Evolutionary conservation across 2,329 filamentous ascomycete genomes (phyloP), one percentile per base, ranked within the genome.

Genomic region (Aspergillus sp.): DNA sequence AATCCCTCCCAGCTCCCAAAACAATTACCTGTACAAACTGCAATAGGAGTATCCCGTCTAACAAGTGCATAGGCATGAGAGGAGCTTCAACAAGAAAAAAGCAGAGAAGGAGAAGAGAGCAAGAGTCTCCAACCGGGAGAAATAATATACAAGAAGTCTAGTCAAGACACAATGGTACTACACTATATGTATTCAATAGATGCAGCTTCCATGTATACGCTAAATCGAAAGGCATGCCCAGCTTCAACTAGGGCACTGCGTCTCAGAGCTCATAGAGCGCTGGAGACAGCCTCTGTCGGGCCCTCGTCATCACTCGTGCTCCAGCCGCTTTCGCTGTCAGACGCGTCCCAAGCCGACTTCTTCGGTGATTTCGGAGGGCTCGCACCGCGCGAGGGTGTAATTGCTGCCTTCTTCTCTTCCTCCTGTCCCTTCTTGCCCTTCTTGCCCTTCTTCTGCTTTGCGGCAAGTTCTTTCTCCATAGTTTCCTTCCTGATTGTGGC

Each of bases 241-340:
- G 34, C 11, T 41, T 41, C 34, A 15, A 41, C 11, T 41, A 13
- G 34, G 2, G 34, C 34, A 13, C 34, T 41, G 34, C 13, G 34
- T 41, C 34, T 38, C 34, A 3, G 5, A 2, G 8, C 15, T 15
- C 13, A 41, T 5, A 11, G 34, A 41, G 34, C 34, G 34, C 34
- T 41, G 15, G 34, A 41, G 34, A 5, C 15, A 41, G 34, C 34
- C 34, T 2, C 11, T 41, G 13, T 41, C 11, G 34, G 11, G 45
- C 54, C 59, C 48, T 54, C 52, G 13, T 63, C 66, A 47, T 60
- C 72, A 60, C 71, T 74, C 2, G 69, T 73, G 48, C 66, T 69
- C 75, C 76, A 78, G 4, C 74, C 76, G 31, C 65, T 70, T 56
- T 77, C 76, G 58, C 74, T 77, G 60, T 77, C 76, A 60, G 74